Percentiles rank a stretch among this genome's conserved stretches.
These are phyloP conservation scores for Beauveria rudraprayagi DNA, from an alignment of 2,329 filamentous ascomycete genomes.

Conservation along the genomic window DNA sequence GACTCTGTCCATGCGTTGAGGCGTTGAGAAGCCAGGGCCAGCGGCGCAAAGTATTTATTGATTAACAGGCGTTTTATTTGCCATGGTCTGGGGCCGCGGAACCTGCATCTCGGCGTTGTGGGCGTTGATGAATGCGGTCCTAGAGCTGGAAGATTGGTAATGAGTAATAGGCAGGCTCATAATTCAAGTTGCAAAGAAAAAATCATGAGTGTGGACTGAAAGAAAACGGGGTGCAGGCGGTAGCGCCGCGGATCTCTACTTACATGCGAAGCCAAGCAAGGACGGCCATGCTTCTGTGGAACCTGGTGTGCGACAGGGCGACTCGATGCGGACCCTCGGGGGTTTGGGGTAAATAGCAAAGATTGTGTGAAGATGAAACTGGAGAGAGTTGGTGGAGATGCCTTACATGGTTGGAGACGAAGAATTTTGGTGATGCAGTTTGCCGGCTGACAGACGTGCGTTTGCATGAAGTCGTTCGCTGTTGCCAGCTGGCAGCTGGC, in stretches of 20 bases:
- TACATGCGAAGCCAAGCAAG: constrained; percentile 3
- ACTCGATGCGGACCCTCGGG: neutral
- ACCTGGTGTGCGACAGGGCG: neutral
- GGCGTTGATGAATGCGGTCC: neutral
- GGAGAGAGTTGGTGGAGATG: neutral
- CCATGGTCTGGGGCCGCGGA: neutral
- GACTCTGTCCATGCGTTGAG: neutral
- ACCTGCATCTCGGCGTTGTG: neutral
- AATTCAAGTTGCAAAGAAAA: neutral
- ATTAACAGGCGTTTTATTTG: neutral
- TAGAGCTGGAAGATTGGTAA: neutral
- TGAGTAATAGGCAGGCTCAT: neutral
- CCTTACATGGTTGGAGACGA: neutral
- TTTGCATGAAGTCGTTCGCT: neutral
- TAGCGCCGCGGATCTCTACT: neutral
- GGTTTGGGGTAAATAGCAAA: neutral
- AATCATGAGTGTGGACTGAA: neutral
- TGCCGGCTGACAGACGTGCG: neutral
- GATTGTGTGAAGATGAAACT: neutral
- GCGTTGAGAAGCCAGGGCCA: no score
- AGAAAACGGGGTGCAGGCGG: neutral
- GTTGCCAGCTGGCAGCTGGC: neutral
- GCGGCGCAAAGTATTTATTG: neutral
- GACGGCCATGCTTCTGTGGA: constrained; percentile 2
- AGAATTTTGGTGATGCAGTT: neutral